Percentiles rank a stretch among this genome's conserved stretches.
Evolutionary conservation across 306 rosid genomes (phyloP).

Genomic region (Astragalus membranaceus): DNA sequence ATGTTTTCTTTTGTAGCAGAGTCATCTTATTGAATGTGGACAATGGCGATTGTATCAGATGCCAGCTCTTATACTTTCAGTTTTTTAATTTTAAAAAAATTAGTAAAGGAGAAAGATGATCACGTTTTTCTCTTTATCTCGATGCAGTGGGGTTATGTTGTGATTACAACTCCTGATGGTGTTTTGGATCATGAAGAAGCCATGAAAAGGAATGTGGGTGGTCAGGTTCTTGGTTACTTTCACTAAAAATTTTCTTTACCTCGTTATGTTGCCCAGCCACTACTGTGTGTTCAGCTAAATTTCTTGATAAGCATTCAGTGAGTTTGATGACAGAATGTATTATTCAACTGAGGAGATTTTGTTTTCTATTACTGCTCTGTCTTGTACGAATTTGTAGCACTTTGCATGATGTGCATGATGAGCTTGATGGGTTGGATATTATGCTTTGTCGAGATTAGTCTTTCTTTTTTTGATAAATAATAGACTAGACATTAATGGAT

Average conservation of each 20-base stretch:
- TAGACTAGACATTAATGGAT: not conserved
- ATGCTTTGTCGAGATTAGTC: constrained; percentile 5
- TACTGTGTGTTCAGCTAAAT: not conserved
- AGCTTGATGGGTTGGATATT: not conserved
- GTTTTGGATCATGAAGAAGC: constrained; percentile 97
- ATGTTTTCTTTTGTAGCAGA: not conserved
- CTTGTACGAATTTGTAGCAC: not conserved
- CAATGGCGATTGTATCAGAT: not conserved
- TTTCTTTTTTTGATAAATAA: constrained; percentile 11
- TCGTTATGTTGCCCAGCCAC: not conserved
- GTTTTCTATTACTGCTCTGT: not conserved
- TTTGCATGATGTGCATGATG: not conserved
- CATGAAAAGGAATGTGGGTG: constrained; percentile 42
- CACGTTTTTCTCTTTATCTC: not conserved
- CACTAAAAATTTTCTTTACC: constrained; percentile 31
- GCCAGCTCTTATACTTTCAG: not conserved
- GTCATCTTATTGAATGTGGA: constrained; percentile 2
- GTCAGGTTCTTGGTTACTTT: constrained; percentile 41
- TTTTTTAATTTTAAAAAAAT: not conserved
- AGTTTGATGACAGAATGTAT: not conserved
- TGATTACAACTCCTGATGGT: constrained; percentile 88
- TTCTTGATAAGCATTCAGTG: not conserved
- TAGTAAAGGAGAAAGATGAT: not conserved
- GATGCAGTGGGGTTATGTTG: constrained; percentile 97
- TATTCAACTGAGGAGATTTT: not conserved